Percentiles rank a stretch among this genome's conserved stretches.
Evolutionary conservation across 495 filamentous ascomycete species (phyloP).

Genomic region (Podospora tetraspora): DNA sequence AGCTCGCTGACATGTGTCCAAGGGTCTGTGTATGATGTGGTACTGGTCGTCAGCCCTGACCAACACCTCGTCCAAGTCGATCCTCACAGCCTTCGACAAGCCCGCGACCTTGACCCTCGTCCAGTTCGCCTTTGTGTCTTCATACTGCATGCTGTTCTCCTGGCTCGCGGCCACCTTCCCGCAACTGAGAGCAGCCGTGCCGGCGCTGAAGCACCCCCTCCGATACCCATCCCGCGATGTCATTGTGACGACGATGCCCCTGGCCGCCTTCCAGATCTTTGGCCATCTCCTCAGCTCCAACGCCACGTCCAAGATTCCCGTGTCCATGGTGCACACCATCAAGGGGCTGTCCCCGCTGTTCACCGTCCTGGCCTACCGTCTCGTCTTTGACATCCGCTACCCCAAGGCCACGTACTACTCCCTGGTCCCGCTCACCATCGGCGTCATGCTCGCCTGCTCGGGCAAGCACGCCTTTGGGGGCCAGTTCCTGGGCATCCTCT

Average conservation of each 20-base stretch:
- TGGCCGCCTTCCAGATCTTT: constrained; percentile 87
- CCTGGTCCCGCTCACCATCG: constrained; percentile 82
- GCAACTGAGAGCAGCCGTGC: constrained; percentile 57
- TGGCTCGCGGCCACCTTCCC: constrained; percentile 68
- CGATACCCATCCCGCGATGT: constrained; percentile 76
- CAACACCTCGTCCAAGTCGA: constrained; percentile 96
- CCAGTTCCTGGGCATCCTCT: constrained; percentile 80
- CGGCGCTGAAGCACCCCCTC: constrained; percentile 76
- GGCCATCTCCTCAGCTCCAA: constrained; percentile 92
- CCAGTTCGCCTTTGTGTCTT: constrained; percentile 90
- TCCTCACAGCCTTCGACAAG: constrained; percentile 86
- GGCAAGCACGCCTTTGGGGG: constrained; percentile 68
- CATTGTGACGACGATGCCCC: constrained; percentile 77
- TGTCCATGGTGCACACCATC: constrained; percentile 96
- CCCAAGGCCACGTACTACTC: constrained; percentile 85
- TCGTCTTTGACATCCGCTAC: constrained; percentile 84
- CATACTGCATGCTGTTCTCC: constrained; percentile 77
- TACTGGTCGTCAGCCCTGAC: constrained; percentile 91
- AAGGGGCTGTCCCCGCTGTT: constrained; percentile 98
- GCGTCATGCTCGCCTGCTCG: constrained; percentile 93
- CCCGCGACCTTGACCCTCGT: constrained; percentile 90
- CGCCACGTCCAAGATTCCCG: constrained; percentile 88
- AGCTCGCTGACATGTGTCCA: constrained; percentile 9
- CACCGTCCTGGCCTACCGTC: constrained; percentile 87
- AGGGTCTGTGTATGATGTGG: constrained; percentile 83